Conservation (phyloP, 768 basidiomycete genomes). For the button mushroom (Agaricus bisporus) region DNA sequence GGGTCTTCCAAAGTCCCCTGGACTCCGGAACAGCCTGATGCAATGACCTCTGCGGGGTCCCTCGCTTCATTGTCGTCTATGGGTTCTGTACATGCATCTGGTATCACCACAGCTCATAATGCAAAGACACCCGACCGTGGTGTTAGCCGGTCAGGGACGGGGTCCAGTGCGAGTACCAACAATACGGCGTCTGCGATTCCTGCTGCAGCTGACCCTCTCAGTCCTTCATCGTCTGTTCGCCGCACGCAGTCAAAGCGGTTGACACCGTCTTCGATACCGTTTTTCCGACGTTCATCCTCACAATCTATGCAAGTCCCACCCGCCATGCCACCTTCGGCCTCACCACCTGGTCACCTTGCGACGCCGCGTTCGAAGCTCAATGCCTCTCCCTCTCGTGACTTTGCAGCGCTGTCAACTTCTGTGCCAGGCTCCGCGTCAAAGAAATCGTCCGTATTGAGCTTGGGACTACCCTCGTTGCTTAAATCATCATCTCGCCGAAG, state of each 20-base stretch:
- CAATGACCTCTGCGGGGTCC: constrained; percentile 75
- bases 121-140: constrained; percentile 63
- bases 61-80: constrained; percentile 69
- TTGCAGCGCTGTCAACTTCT: constrained; percentile 44
- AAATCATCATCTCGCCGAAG: constrained; percentile 84
- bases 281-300: constrained; percentile 88
- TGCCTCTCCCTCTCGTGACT: constrained; percentile 49
- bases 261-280: constrained; percentile 90
- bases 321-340: constrained; percentile 40
- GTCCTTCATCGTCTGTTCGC: constrained; percentile 64
- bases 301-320: constrained; percentile 74
- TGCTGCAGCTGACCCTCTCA: constrained; percentile 56
- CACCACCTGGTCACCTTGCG: constrained; percentile 42
- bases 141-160: constrained; percentile 65
- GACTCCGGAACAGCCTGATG: constrained; percentile 67
- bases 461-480: constrained; percentile 76
- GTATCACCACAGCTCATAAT: constrained; percentile 31
- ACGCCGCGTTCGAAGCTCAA: constrained; percentile 35
- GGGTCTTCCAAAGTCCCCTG: constrained; percentile 48
- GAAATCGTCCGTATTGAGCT: constrained; percentile 78
- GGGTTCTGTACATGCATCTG: constrained; percentile 54
- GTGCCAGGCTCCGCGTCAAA: constrained; percentile 60
- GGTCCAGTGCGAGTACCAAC: constrained; percentile 71
- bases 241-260: constrained; percentile 73
- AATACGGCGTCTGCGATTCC: constrained; percentile 48